A percentile compares a stretch with the other conserved stretches of the same genome.
Conservation (phyloP, 1,284 basidiomycete species). For the Cutaneotrichosporon sp. region DNA sequence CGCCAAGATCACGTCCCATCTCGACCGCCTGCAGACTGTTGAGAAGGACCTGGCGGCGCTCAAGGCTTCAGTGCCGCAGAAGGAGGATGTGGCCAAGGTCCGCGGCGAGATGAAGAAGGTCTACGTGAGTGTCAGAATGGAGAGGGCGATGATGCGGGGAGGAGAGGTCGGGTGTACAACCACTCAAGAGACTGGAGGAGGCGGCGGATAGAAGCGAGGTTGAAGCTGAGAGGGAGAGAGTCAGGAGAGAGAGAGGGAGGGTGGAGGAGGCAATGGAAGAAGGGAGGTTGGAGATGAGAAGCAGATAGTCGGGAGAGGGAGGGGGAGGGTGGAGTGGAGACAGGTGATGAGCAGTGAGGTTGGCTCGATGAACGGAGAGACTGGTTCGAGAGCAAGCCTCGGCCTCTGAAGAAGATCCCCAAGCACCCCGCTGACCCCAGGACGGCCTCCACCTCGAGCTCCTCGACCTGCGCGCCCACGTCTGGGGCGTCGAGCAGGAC, state of each 20-base stretch:
- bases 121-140: conserved; percentile 55
- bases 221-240: neutral
- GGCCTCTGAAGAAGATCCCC: neutral
- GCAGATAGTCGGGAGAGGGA: neutral
- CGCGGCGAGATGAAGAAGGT: conserved; percentile 80
- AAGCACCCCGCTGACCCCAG: conserved; percentile 29
- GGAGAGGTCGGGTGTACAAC: neutral
- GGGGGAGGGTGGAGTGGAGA: neutral
- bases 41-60: conserved; percentile 82
- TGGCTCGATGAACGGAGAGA: no score
- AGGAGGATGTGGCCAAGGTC: conserved; percentile 73
- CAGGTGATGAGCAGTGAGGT: no score
- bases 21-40: conserved; percentile 77
- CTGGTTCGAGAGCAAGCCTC: no score
- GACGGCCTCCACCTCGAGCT: conserved; percentile 54
- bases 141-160: neutral
- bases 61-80: conserved; percentile 64
- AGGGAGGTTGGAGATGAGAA: neutral
- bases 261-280: neutral
- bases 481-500: conserved; percentile 55
- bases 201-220: no score
- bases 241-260: neutral
- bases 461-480: conserved; percentile 52
- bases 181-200: no score
- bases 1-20: conserved; percentile 77